Base-by-base conservation (phyloP, 2,329 filamentous ascomycete species). In the Pestalotiopsis fici region DNA sequence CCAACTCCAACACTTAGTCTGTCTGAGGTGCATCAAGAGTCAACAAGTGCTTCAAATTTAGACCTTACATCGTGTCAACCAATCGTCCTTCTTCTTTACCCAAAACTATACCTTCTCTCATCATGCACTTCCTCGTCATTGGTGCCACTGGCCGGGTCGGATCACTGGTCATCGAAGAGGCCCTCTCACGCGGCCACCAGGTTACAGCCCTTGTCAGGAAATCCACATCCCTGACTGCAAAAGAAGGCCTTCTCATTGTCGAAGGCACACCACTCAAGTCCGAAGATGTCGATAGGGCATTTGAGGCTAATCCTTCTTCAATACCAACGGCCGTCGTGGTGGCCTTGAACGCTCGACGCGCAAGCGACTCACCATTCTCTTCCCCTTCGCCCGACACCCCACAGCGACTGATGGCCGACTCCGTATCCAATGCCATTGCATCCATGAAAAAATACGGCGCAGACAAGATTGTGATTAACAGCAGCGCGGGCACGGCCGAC, bases 61-160 rank as follows among this genome's bases (percentile, higher is more conserved):
- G 39, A 18, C 39, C 13, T 15, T 12, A 50, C 21, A 18, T 21
- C 39, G 1, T 15, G 13, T 3, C 13, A 18, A 18, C 2, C 13
- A 4, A 4, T 43, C 13, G 13, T n/a, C 21, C n/a, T n/a, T 50
- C 27, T 11, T 31, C 11, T 35, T 31, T 21, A 6, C 11, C 28
- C 25, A 27, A 3, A 3, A 15, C 28, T 4, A 9, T 35, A 35
- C 11, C n/a, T 11, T 3, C n/a, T 11, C 1, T 18, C 1, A 21
- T 28, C 43, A 83, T 84, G 80, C 81, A 82, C 59, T 69, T 86
- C 69, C 80, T 86, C 68, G 72, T 86, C 67, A 73, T 86, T 47
- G 84, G 83, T 43, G 84, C 78, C 66, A 82, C 76, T 50, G 84
- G 85, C 55, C 81, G 81, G 66, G 85, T 83, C 62, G 84, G 84